Evolutionary conservation across 129 eudicot species (phyloP).

Genomic region (Tanacetum coccineum): DNA sequence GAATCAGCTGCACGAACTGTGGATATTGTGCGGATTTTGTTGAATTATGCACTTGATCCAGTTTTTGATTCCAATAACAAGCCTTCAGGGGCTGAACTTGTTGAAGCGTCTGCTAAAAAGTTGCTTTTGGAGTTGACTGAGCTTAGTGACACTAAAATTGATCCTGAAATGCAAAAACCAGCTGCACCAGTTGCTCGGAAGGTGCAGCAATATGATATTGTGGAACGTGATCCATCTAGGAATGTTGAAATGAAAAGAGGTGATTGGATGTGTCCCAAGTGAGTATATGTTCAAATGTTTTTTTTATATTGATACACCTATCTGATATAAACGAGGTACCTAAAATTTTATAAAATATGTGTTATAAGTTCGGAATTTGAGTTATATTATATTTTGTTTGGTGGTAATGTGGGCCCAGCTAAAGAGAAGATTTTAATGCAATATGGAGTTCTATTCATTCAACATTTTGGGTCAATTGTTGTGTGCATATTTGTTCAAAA

Average conservation of each 20-base stretch:
- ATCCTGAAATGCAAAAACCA: constrained; percentile 49
- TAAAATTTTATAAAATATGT: too few relatives aligned
- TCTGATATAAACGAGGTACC: too few relatives aligned
- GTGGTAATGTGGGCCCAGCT: neutral
- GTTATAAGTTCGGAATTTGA: neutral
- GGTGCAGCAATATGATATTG: constrained; percentile 24
- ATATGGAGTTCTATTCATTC: neutral
- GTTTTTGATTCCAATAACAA: constrained; percentile 38
- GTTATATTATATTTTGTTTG: neutral
- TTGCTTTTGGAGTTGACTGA: constrained; percentile 66
- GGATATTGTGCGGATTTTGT: constrained; percentile 73
- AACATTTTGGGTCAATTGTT: constrained; percentile 1
- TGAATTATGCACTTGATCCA: constrained; percentile 84
- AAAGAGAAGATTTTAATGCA: neutral
- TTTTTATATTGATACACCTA: neutral
- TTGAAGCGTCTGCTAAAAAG: constrained; percentile 70
- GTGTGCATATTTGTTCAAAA: neutral
- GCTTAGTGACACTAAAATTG: constrained; percentile 53
- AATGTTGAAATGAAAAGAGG: constrained; percentile 64
- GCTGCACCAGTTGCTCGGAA: constrained; percentile 31
- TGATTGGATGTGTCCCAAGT: constrained; percentile 86
- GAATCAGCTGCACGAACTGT: constrained; percentile 74
- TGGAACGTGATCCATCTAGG: constrained; percentile 22
- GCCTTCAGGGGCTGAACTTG: constrained; percentile 43
- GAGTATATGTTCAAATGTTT: constrained; percentile 32